A percentile compares a stretch with the other conserved stretches of the same genome.
Evolutionary conservation across 495 filamentous ascomycete species (phyloP).

Genomic region (Pyrenula massariospora): DNA sequence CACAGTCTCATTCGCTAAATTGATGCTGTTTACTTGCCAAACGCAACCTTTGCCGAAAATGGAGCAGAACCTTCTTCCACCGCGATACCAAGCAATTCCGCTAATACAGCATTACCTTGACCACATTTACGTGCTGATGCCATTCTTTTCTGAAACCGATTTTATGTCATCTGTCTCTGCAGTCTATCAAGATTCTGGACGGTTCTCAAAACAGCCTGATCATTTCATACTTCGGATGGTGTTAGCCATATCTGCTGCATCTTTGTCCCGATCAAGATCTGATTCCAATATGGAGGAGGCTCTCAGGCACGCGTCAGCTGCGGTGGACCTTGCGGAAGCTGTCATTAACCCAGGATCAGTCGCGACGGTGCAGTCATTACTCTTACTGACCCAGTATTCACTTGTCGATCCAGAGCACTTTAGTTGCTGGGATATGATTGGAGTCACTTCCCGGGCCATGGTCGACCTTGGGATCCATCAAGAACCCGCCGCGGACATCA

Average conservation of each 20-base stretch:
- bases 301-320: slow-evolving; percentile 52
- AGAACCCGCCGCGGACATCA: slow-evolving; percentile 58
- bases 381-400: slow-evolving; percentile 78
- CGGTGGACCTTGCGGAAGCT: slow-evolving; percentile 62
- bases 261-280: slow-evolving; percentile 53
- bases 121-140: slow-evolving; percentile 66
- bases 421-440: slow-evolving; percentile 82
- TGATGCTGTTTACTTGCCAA: slow-evolving; percentile 63
- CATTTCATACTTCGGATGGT: slow-evolving; percentile 83
- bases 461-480: slow-evolving; percentile 85
- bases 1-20: slow-evolving; percentile 75
- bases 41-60: slow-evolving; percentile 50
- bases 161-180: slow-evolving; percentile 68
- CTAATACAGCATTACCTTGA: slow-evolving; percentile 74
- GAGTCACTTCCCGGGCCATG: slow-evolving; percentile 71
- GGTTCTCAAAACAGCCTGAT: slow-evolving; percentile 57
- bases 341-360: slow-evolving; percentile 76
- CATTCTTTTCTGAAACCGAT: slow-evolving; percentile 63
- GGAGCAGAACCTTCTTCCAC: slow-evolving; percentile 47
- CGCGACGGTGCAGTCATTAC: slow-evolving; percentile 68
- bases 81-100: slow-evolving; percentile 47
- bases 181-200: slow-evolving; percentile 55
- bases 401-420: slow-evolving; percentile 81
- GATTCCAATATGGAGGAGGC: slow-evolving; percentile 55
- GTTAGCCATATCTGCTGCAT: slow-evolving; percentile 64